Evolutionary conservation across 176 grass and related monocot genomes (phyloP), one percentile per base, ranked within the genome.

Genomic region (Cenchrus purpureus): DNA sequence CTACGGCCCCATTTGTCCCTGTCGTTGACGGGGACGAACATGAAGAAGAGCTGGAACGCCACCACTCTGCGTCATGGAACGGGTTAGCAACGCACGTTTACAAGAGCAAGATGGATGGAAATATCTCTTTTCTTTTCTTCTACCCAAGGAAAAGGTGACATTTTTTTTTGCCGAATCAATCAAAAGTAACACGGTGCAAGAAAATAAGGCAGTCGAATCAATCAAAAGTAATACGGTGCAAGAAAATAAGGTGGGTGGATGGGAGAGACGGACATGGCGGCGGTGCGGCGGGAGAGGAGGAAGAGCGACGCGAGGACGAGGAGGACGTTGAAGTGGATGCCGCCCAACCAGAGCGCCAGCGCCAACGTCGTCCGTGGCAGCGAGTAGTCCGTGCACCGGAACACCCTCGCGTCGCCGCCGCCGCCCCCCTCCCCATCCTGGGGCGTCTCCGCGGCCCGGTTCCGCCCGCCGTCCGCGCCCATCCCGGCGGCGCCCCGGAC

Each of bases 311-410:
- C 77, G 25, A 98, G 89, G 65, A 93, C 83, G 56, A 98, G 85
- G 51, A 85, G 19, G 67, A 88, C 85, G 85, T 93, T 92, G 85
- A 95, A 86, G 80, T 98, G 91, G 89, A 98, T 95, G 56, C 71
- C 87, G 6, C 93, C 95, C 1, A 98, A 91, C 95, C 93, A 98
- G 34, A 98, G 81, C 66, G 93, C 58, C 55, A 95, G 91, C 53
- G 91, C 91, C 76, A 95, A 6, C 1, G 77, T 83, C 28, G 91
- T 98, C 59, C 82, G 62, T 32, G 91, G 43, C 65, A 66, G 79
- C 79, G 95, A 91, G 88, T 90, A 98, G 16, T 93, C 83, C 53
- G 67, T 87, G 57, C 91, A 78, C 69, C 57, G 87, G 87, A 93
- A 83, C 79, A 90, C 87, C 79, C 28, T 61, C 76, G 87, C 72